A percentile compares a stretch with the other conserved stretches of the same genome.
Evolutionary conservation across 352 stramenopile genomes (phyloP).

Genomic region (Phytophthora parvispora): DNA sequence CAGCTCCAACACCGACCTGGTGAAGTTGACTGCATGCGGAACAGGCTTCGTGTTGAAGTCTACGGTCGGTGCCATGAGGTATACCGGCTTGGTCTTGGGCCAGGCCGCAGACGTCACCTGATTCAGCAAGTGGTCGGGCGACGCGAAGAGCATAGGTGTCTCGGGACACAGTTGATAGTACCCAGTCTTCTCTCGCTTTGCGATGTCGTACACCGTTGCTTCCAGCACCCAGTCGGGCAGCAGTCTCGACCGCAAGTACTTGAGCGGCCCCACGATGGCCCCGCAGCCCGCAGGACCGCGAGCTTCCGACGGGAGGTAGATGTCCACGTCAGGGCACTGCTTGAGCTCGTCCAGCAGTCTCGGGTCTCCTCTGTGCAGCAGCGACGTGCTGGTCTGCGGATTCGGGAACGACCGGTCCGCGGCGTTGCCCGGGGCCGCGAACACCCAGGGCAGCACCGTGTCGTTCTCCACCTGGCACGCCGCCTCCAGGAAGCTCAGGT

Average conservation of each 20-base stretch:
- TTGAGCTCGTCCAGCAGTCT: constrained; percentile 51
- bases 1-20: constrained; percentile 22
- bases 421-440: constrained; percentile 22
- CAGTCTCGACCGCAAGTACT: constrained; percentile 37
- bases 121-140: constrained; percentile 36
- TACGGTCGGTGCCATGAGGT: constrained; percentile 45
- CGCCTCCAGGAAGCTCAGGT: constrained; percentile 44
- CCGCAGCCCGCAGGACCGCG: constrained; percentile 42
- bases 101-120: constrained; percentile 22
- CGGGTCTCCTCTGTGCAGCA: constrained; percentile 44
- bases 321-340: constrained; percentile 67
- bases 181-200: constrained; percentile 2
- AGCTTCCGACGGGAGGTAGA: constrained; percentile 51
- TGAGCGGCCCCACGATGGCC: constrained; percentile 54
- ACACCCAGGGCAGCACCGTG: constrained; percentile 46
- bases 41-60: constrained; percentile 3
- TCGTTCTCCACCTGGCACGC: constrained; percentile 49
- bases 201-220: constrained; percentile 24
- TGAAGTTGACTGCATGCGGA: constrained; percentile 13
- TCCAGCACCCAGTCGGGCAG: constrained; percentile 42
- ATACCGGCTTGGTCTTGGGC: constrained; percentile 53
- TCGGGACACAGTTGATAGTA: constrained; percentile 63
- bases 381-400: constrained; percentile 18
- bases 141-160: constrained; percentile 57
- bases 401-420: constrained; percentile 12